A percentile compares a stretch with the other conserved stretches of the same genome.
phyloP scores from a whole-genome alignment of 129 eudicot species.

The Tagetes patula region DNA sequence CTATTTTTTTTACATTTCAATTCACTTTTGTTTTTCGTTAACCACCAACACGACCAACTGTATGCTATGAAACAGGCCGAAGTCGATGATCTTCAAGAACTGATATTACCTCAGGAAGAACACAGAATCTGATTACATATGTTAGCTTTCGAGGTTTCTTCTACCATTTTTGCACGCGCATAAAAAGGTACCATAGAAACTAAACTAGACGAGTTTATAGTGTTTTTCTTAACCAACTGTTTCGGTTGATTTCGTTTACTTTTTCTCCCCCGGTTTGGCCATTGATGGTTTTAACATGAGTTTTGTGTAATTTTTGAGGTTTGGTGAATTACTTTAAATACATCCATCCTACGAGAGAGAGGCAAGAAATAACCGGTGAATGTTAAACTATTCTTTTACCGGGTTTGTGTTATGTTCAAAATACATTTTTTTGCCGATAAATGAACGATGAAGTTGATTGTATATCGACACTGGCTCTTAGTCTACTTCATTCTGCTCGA shows the following conservation, averaged over 20 bases:
- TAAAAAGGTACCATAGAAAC: slow-evolving; percentile 33
- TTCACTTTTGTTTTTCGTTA: not conserved
- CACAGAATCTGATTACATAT: slow-evolving; percentile 47
- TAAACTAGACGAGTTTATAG: slow-evolving; percentile 33
- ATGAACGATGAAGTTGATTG: not conserved
- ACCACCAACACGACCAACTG: slow-evolving; percentile 7
- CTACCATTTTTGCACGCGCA: slow-evolving; percentile 37
- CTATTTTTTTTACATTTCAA: not conserved
- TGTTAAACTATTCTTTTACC: not conserved
- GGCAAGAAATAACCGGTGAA: slow-evolving; percentile 18
- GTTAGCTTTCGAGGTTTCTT: slow-evolving; percentile 14
- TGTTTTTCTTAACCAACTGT: slow-evolving; percentile 15
- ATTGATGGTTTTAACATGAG: slow-evolving; percentile 10
- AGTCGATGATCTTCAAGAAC: slow-evolving; percentile 74
- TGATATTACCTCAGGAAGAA: slow-evolving; percentile 69
- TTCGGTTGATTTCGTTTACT: not conserved
- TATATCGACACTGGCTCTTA: too few species aligned
- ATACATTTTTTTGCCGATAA: not conserved
- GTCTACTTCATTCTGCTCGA: too few species aligned
- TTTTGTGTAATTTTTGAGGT: slow-evolving; percentile 17
- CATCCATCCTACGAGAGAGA: not conserved
- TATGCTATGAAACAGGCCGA: slow-evolving; percentile 45
- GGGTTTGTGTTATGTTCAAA: not conserved
- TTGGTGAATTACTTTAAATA: slow-evolving; percentile 22
- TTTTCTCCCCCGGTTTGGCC: not conserved